Percentiles rank a stretch among this genome's conserved stretches.
phyloP scores from a whole-genome alignment of 2,329 filamentous ascomycete species.

The Diaporthe sp. region DNA sequence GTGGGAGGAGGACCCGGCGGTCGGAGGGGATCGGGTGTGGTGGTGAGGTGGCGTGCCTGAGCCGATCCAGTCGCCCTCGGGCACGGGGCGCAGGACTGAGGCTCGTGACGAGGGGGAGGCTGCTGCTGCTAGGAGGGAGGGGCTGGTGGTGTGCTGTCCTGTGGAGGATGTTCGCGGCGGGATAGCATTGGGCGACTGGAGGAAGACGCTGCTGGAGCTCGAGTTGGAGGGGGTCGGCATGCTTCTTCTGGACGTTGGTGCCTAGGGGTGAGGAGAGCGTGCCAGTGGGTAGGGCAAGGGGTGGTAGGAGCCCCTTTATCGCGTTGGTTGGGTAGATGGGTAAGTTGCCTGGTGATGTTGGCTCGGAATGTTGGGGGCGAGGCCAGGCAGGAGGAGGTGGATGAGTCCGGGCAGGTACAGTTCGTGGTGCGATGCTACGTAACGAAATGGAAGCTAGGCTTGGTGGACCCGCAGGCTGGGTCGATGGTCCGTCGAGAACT shows the following conservation, averaged over 20 bases:
- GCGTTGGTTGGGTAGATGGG: not conserved
- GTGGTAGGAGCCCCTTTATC: not conserved
- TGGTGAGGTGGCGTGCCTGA: conserved; percentile 50
- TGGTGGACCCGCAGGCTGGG: not conserved
- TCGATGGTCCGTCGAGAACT: not conserved
- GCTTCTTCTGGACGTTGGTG: not conserved
- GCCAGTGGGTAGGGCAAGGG: not conserved
- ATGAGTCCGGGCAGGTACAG: not conserved
- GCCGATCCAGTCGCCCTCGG: conserved; percentile 73
- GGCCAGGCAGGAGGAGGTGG: not conserved
- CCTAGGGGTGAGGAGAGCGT: not conserved
- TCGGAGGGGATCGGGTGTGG: conserved; percentile 43
- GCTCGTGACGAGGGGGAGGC: conserved; percentile 8
- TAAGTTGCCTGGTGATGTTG: not conserved
- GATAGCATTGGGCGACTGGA: conserved; percentile 74
- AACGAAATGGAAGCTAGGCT: not conserved
- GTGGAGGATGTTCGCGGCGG: conserved; percentile 81
- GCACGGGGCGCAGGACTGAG: conserved; percentile 65
- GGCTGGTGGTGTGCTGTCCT: conserved; percentile 54
- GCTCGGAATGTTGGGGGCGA: conserved; percentile 1
- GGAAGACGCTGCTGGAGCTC: conserved; percentile 45
- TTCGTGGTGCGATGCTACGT: not conserved
- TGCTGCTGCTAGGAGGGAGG: conserved; percentile 47
- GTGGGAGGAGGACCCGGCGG: conserved; percentile 9
- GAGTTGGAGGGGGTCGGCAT: conserved; percentile 44